Conservation (phyloP, 129 eudicot genomes). For the Pseudognaphalium luteoalbum region DNA sequence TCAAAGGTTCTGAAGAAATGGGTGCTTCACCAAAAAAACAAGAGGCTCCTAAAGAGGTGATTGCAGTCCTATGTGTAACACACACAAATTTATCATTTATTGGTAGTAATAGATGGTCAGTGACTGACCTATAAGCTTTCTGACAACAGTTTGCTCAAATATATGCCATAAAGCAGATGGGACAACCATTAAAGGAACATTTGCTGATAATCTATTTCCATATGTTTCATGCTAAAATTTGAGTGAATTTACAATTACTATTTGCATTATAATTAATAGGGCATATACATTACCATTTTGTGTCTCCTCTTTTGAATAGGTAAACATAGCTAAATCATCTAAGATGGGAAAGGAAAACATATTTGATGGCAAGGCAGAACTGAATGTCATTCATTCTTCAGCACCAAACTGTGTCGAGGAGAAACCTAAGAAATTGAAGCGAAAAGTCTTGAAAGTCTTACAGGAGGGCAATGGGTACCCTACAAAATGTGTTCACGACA, state of each 20-base stretch:
- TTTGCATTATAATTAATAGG: background rate
- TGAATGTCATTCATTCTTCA: constrained; percentile 20
- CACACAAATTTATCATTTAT: background rate
- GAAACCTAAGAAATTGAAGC: constrained; percentile 35
- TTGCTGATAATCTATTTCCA: background rate
- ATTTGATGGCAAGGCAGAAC: constrained; percentile 38
- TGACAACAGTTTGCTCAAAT: background rate
- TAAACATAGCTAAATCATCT: constrained; percentile 37
- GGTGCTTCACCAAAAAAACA: constrained; percentile 34
- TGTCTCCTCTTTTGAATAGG: constrained; percentile 24
- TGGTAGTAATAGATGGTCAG: background rate
- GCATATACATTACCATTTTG: background rate
- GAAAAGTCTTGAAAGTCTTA: constrained; percentile 16
- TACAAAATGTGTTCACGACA: background rate
- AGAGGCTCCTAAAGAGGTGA: constrained; percentile 34
- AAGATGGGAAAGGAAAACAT: constrained; percentile 65
- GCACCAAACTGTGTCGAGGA: constrained; percentile 15
- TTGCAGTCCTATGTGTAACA: background rate
- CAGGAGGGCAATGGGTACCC: background rate
- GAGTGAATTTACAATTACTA: background rate
- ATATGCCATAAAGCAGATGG: background rate
- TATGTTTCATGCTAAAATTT: background rate
- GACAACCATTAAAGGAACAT: background rate
- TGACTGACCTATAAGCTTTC: background rate
- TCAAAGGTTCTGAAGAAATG: constrained; percentile 40